These are phyloP conservation scores for Talaromyces stipitatus DNA, from an alignment of 495 filamentous ascomycete genomes.

Conservation along the genomic window DNA sequence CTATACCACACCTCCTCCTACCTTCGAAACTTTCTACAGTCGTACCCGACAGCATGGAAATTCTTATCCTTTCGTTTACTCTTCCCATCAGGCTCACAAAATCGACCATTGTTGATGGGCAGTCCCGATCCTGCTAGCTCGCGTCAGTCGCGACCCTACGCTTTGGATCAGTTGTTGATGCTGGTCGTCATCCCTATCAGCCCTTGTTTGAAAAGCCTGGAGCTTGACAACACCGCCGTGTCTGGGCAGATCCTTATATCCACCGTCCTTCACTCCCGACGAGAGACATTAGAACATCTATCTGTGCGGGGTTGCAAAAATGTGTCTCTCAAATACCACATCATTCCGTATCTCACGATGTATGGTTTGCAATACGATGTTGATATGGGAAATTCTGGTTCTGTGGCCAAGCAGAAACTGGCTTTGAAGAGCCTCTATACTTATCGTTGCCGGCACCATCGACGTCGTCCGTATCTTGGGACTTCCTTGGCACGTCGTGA, in stretches of 20 bases:
- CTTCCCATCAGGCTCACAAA: slow-evolving; percentile 34
- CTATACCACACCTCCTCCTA: slow-evolving; percentile 50
- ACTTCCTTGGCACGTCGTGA: slow-evolving; percentile 48
- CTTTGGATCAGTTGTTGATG: slow-evolving; percentile 50
- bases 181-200: slow-evolving; percentile 48
- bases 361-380: slow-evolving; percentile 38
- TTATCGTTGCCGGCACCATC: slow-evolving; percentile 54
- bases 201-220: slow-evolving; percentile 46
- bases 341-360: slow-evolving; percentile 50
- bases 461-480: slow-evolving; percentile 50
- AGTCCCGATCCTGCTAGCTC: slow-evolving; percentile 26
- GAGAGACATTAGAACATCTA: slow-evolving; percentile 48
- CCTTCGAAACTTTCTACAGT: slow-evolving; percentile 46
- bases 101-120: slow-evolving; percentile 27
- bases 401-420: slow-evolving; percentile 28
- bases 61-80: slow-evolving; percentile 50
- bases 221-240: slow-evolving; percentile 55
- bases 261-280: slow-evolving; percentile 44
- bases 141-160: slow-evolving; percentile 47
- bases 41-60: slow-evolving; percentile 55
- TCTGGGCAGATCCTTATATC: slow-evolving; percentile 47
- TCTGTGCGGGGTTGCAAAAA: slow-evolving; percentile 59
- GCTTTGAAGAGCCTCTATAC: slow-evolving; percentile 55
- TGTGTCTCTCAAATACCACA: slow-evolving; percentile 58
- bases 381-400: slow-evolving; percentile 29